phyloP scores from a whole-genome alignment of 2,329 filamentous ascomycete species.

The Xylariomycetidae sp. region DNA sequence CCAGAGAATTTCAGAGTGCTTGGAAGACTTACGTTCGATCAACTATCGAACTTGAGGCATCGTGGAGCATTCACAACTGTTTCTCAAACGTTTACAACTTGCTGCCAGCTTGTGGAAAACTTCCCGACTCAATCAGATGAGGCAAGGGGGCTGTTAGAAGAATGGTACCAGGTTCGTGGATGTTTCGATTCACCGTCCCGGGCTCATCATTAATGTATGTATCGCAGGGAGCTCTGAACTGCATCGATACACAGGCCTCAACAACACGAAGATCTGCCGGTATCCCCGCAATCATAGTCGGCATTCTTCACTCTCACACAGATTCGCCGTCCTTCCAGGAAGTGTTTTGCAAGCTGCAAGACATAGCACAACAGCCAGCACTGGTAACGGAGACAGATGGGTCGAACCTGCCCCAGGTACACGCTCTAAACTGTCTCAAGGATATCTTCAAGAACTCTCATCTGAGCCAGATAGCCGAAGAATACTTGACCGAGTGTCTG shows the following conservation, averaged over 20 bases:
- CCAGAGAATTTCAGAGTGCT: constrained; percentile 57
- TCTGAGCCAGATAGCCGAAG: constrained; percentile 67
- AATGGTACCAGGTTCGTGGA: constrained; percentile 64
- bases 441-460: constrained; percentile 84
- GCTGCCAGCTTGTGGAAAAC: constrained; percentile 63
- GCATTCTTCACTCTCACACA: constrained; percentile 67
- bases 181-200: constrained; percentile 1
- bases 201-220: constrained; percentile 13
- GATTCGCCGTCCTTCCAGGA: constrained; percentile 56
- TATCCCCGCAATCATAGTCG: constrained; percentile 80
- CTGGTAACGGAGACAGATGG: constrained; percentile 53
- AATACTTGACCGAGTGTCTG: constrained; percentile 68
- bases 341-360: constrained; percentile 59
- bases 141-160: constrained; percentile 46
- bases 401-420: constrained; percentile 78
- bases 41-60: constrained; percentile 79
- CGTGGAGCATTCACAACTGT: constrained; percentile 92
- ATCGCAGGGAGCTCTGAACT: constrained; percentile 56
- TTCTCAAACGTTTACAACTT: constrained; percentile 77
- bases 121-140: constrained; percentile 26
- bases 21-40: constrained; percentile 72
- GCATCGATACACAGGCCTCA: constrained; percentile 70
- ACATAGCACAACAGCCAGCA: constrained; percentile 52
- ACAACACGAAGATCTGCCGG: constrained; percentile 90
- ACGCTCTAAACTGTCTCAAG: constrained; percentile 89